Base-by-base conservation (phyloP, 208 protist genomes). In the Histomonas meleagridis region DNA sequence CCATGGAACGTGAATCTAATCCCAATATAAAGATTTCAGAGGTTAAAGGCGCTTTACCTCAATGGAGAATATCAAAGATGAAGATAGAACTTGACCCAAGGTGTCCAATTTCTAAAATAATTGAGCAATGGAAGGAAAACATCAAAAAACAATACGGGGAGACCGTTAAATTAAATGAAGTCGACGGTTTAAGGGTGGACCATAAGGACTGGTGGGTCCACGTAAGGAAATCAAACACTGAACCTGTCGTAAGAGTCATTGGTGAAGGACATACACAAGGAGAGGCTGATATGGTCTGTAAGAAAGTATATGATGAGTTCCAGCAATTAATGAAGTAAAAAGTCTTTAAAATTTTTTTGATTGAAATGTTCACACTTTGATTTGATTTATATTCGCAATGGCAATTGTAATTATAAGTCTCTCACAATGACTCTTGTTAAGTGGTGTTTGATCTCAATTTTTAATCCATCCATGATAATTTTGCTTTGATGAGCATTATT, bases 211-310 rank as follows among this genome's bases (percentile, higher is more conserved):
- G 76, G 76, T 86, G 76, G 76, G 76, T 86, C 7, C 76, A 86
- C 46, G 76, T 86, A 1, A 86, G 76, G 28, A 86, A 35, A 28
- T 86, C 76, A n/a, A 86, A 86, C 46, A 86, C 76, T 38, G 76
- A 86, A 49, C 76, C 76, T 57, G 46, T 86, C 35, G 32, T 86
- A 18, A 51, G 76, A 55, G 76, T 86, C 16, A 86, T 86, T 28
- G 76, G 76, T 28, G 76, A 86, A 86, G 76, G 46, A 14, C 76
- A 86, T 48, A 86, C 76, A 86, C 76, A 86, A 86, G 46, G 55
- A 16, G 76, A 86, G 28, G 40, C 76, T 38, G 46, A 86, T 86
- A 18, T 23, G 10, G 14, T 55, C 26, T 86, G 76, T 46, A 86
- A 43, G 46, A 86, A 86, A n/a, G 76, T 86, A 3, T 86, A 38